Evolutionary conservation across 2,329 filamentous ascomycete species (phyloP).

Genomic region (Sporothrix globosa): DNA sequence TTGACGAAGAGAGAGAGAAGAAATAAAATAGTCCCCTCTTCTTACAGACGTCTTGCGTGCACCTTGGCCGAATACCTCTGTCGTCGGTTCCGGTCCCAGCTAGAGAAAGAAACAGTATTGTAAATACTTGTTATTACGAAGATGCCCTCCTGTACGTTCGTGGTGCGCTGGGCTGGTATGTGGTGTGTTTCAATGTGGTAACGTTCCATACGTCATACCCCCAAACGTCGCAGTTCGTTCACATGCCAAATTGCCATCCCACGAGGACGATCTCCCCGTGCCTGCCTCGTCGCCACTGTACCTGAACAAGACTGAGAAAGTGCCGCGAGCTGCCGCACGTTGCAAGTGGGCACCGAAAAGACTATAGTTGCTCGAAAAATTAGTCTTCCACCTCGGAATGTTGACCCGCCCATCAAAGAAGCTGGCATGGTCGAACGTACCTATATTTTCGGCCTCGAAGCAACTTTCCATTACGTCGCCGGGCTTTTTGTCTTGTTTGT

Average conservation of each 20-base stretch:
- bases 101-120: background rate
- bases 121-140: background rate
- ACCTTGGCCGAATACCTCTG: background rate
- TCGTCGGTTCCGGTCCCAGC: background rate
- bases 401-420: too few relatives aligned
- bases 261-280: conserved; percentile 12
- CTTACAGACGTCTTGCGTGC: too few relatives aligned
- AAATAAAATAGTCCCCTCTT: too few relatives aligned
- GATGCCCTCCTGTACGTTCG: background rate
- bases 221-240: background rate
- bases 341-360: background rate
- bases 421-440: too few relatives aligned
- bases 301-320: background rate
- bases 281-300: background rate
- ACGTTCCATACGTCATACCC: too few relatives aligned
- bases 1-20: too few relatives aligned
- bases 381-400: too few relatives aligned
- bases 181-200: background rate
- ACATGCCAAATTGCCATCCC: conserved; percentile 6
- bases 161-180: background rate
- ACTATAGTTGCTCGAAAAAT: too few relatives aligned
- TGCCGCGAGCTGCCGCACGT: background rate
- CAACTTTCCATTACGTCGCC: too few relatives aligned
- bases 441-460: background rate
- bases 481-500: background rate